Base-by-base conservation (phyloP, 2,329 filamentous ascomycete genomes). In the Xylaria sp. region DNA sequence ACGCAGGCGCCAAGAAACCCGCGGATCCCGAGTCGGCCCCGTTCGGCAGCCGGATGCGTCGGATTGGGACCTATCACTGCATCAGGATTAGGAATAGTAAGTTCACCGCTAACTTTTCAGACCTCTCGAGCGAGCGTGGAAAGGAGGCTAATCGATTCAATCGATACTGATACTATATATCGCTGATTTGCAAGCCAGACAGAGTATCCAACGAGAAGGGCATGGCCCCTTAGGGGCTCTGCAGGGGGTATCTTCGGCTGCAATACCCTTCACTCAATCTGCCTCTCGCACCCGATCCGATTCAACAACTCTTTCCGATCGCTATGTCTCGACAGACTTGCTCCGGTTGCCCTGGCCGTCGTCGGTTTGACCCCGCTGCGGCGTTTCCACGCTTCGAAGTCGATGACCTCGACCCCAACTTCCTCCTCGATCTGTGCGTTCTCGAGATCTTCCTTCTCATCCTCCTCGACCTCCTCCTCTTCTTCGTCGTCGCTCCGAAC, bases 401-500 rank as follows among this genome's bases (percentile, higher is more conserved):
- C 88, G 46, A 94, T 85, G 10, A 85, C 84, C 74, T 93, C 91
- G 5, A 91, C 91, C n/a, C 89, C 90, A 0, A 94, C 90, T 76
- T 94, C 92, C 78, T 93, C 86, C 79, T 94, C 91, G 15, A 88
- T 80, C 70, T 81, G 79, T 20, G 28, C 52, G 3, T 56, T 56
- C 23, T 83, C 77, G 46, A 80, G 82, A 64, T 84, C 83, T 3
- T 82, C 81, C 23, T 87, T 84, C 46, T 83, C 77, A 44, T 80
- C 82, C 64, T 85, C 83, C 5, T 83, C 82, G 12, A 86, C 84
- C 13, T 89, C 89, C 2, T 87, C 89, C 32, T 91, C 92, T 6
- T 84, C 91, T 80, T 97, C 94, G 70, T 94, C 93, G 74, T 97
- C 94, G 70, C 93, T 97, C 65, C 95, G 89, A 13, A 89, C 87